A percentile compares a stretch with the other conserved stretches of the same genome.
phyloP scores from a whole-genome alignment of 352 stramenopile species.

The Phytophthora pini region DNA sequence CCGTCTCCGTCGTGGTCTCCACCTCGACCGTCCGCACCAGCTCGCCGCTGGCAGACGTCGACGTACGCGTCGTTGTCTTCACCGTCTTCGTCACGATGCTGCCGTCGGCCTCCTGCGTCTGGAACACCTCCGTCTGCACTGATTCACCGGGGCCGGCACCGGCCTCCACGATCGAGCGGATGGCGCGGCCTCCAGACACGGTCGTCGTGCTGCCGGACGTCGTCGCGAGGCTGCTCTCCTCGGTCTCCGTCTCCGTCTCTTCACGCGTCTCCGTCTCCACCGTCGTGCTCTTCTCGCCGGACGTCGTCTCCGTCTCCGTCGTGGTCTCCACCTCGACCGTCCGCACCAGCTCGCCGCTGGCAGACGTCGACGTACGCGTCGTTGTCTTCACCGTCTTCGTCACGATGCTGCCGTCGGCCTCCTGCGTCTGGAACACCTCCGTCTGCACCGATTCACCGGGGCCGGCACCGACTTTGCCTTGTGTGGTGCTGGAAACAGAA shows the following conservation, averaged over 20 bases:
- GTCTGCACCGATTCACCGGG: constrained; percentile 18
- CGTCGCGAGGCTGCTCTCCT: constrained; percentile 11
- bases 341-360: constrained; percentile 20
- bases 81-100: constrained; percentile 21
- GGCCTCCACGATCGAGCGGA: constrained; percentile 6
- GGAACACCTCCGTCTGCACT: constrained; percentile 18
- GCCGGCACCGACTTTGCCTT: neutral
- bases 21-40: constrained; percentile 9
- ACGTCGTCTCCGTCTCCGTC: constrained; percentile 17
- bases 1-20: constrained; percentile 20
- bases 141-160: constrained; percentile 7
- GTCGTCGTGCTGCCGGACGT: neutral
- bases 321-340: constrained; percentile 18
- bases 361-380: constrained; percentile 12
- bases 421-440: constrained; percentile 27
- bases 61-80: constrained; percentile 4
- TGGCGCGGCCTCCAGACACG: neutral
- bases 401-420: constrained; percentile 24
- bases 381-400: constrained; percentile 29
- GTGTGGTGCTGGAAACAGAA: neutral
- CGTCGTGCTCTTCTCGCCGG: constrained; percentile 17
- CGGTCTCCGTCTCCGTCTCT: constrained; percentile 22
- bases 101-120: constrained; percentile 7
- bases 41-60: constrained; percentile 2
- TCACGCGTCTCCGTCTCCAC: constrained; percentile 16